Conservation (phyloP, 176 grass and related monocot species). For the Musa schizocarpa region DNA sequence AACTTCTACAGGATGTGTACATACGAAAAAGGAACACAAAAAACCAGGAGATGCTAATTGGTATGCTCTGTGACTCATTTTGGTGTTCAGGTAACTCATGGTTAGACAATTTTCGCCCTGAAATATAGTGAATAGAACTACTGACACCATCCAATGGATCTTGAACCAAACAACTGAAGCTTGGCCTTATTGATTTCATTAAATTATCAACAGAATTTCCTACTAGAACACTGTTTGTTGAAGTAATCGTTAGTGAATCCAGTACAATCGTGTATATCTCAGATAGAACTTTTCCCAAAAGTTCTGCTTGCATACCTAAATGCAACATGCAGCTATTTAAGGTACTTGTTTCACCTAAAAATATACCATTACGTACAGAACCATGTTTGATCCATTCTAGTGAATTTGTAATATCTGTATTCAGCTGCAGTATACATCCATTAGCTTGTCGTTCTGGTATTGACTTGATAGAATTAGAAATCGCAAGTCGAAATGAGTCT, state of each 20-base stretch:
- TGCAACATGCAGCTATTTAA: constrained; percentile 23
- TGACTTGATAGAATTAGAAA: constrained; percentile 59
- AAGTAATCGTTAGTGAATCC: constrained; percentile 57
- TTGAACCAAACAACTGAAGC: constrained; percentile 54
- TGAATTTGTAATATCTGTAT: constrained; percentile 49
- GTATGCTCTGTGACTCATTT: constrained; percentile 16
- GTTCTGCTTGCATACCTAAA: constrained; percentile 42
- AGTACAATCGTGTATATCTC: constrained; percentile 60
- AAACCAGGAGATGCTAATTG: constrained; percentile 41
- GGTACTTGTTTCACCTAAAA: constrained; percentile 11
- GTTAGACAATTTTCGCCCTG: constrained; percentile 25
- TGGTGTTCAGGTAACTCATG: constrained; percentile 26
- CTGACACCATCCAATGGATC: constrained; percentile 38
- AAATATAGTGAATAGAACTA: constrained; percentile 38
- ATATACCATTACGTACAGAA: constrained; percentile 22
- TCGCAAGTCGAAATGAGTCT: constrained; percentile 38
- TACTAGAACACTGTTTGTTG: constrained; percentile 64
- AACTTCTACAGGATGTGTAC: constrained; percentile 66
- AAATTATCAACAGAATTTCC: constrained; percentile 77
- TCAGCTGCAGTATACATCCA: constrained; percentile 67
- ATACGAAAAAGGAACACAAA: constrained; percentile 62
- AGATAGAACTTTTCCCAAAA: constrained; percentile 70
- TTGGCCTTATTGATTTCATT: constrained; percentile 42
- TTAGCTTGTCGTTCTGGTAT: constrained; percentile 84
- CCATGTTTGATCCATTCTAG: constrained; percentile 56